Evolutionary conservation across 176 grass and related monocot genomes (phyloP).

Genomic region (Saccharum officinarum): DNA sequence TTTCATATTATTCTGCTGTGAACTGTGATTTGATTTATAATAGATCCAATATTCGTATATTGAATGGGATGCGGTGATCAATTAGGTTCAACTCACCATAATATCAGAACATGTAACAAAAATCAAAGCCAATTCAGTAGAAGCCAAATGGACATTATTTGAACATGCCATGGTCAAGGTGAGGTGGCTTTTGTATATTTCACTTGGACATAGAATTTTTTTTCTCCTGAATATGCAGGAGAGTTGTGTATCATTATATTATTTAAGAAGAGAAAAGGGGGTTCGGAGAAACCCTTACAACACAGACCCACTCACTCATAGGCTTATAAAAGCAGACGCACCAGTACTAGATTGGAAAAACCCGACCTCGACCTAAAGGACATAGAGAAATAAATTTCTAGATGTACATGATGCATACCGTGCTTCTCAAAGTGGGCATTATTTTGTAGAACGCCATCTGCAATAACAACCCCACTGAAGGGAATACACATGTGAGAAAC

Average conservation of each 20-base stretch:
- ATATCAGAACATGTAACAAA: neutral
- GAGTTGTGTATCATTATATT: neutral
- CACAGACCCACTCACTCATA: neutral
- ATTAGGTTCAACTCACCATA: neutral
- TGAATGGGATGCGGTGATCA: neutral
- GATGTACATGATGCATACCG: constrained; percentile 52
- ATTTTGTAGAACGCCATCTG: constrained; percentile 86
- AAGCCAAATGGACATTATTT: neutral
- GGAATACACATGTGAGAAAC: constrained; percentile 39
- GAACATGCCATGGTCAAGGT: neutral
- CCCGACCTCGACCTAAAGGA: neutral
- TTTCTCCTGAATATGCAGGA: too few species aligned
- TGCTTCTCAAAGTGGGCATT: constrained; percentile 85
- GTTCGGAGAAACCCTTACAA: neutral
- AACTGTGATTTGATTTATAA: neutral
- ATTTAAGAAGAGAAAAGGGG: neutral
- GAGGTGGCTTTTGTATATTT: neutral
- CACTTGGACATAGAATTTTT: neutral
- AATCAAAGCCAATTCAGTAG: neutral
- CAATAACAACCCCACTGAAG: constrained; percentile 94
- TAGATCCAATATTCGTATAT: neutral
- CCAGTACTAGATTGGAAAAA: neutral
- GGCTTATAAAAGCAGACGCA: neutral
- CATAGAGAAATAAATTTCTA: constrained; percentile 17
- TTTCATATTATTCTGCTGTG: too few species aligned